Percentiles rank a stretch among this genome's conserved stretches.
Evolutionary conservation across 2,329 filamentous ascomycete genomes (phyloP).

Genomic region (Calonectria honghensis): DNA sequence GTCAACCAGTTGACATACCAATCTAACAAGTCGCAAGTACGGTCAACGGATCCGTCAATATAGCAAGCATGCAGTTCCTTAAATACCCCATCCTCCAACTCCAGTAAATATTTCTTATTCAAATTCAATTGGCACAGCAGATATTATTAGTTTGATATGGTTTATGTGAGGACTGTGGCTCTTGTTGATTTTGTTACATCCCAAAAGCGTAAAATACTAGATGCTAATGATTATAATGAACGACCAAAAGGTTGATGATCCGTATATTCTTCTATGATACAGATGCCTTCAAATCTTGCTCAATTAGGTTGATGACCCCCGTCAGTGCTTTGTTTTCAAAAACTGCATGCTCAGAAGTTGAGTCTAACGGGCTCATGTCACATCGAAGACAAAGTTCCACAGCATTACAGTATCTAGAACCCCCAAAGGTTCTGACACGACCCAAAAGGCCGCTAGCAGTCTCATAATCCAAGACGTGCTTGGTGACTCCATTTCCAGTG

Average conservation of each 20-base stretch:
- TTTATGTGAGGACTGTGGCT: background rate
- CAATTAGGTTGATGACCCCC: background rate
- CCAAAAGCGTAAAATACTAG: background rate
- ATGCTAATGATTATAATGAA: background rate
- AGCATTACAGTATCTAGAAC: background rate
- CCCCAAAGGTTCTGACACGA: background rate
- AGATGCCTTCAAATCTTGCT: constrained; percentile 6
- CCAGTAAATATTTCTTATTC: accelerated
- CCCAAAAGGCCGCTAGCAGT: background rate
- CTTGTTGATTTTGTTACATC: background rate
- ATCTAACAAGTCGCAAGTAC: background rate
- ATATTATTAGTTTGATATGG: background rate
- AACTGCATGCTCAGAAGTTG: background rate
- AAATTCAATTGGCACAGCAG: background rate
- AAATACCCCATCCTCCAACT: background rate
- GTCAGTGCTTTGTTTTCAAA: background rate
- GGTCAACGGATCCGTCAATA: background rate
- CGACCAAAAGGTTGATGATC: background rate
- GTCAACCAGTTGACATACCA: too few relatives aligned
- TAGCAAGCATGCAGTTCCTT: constrained; percentile 1
- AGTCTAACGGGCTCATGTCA: background rate
- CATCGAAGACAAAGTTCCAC: background rate
- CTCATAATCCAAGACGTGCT: background rate
- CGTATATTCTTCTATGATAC: background rate
- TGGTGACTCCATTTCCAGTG: background rate